Base-by-base conservation (phyloP, 306 rosid species). In the Begonia fuchsioides region DNA sequence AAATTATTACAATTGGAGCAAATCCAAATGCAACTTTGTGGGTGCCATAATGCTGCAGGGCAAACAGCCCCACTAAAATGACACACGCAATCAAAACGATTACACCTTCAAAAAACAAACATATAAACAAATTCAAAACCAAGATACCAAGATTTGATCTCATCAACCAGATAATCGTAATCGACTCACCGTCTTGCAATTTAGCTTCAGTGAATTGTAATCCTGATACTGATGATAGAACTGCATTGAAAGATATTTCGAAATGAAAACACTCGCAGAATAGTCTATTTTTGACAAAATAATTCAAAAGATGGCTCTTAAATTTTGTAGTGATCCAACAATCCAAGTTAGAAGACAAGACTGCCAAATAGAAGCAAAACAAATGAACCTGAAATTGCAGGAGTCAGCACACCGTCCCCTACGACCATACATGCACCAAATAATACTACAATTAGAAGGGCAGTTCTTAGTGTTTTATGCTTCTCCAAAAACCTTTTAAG, bases 391-490 rank as follows among this genome's bases (percentile, higher is more conserved):
- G 95, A 85, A 64, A 85, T 85, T 63, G n/a, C n/a, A n/a, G n/a
- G n/a, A n/a, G n/a, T n/a, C n/a, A n/a, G n/a, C n/a, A n/a, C n/a
- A n/a, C n/a, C 95, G 52, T 85, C 95, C 15, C 93, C 95, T 50
- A 85, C 64, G 73, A 85, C 95, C 95, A 85, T 85, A 74, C 87
- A 81, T 50, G 87, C 84, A 56, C 93, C 93, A 58, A 85, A 73
- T 50, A 85, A 50, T 11, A 85, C 95, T 41, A 81, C 78, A 61
- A 85, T 48, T 18, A 85, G 77, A 18, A 85, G 76, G 61, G 80
- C 82, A 1, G 76, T 85, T 38, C 93, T 58, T 10, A 76, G 65
- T 72, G 70, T 71, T 68, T 76, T 81, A n/a, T n/a, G n/a, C n/a
- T n/a, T n/a, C n/a, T n/a, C n/a, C n/a, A n/a, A n/a, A n/a, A n/a